Conservation (phyloP, 2,329 filamentous ascomycete genomes). For the Anisogramma anomala region DNA sequence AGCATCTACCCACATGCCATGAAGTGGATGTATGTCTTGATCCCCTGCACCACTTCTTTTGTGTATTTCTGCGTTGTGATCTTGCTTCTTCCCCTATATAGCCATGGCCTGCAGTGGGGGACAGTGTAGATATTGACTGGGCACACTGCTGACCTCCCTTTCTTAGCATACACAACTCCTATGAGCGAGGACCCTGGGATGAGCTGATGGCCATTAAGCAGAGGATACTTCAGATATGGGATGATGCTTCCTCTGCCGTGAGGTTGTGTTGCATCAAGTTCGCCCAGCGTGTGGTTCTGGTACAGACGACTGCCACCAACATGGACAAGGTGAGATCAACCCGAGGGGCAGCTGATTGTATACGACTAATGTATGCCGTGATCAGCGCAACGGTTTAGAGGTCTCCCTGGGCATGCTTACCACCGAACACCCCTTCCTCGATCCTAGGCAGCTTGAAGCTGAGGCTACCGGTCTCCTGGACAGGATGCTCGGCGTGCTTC, state of each 20-base stretch:
- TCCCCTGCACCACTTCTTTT: not conserved
- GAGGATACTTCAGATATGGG: constrained; percentile 81
- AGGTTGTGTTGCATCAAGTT: constrained; percentile 97
- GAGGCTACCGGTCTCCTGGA: constrained; percentile 87
- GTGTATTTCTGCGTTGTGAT: not conserved
- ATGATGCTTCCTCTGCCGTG: constrained; percentile 61
- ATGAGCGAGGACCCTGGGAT: constrained; percentile 75
- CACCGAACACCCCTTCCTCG: constrained; percentile 67
- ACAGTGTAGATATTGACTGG: too few relatives aligned
- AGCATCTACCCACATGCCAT: constrained; percentile 90
- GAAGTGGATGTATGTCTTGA: constrained; percentile 75
- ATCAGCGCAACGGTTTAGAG: constrained; percentile 61
- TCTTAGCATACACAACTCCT: constrained; percentile 72
- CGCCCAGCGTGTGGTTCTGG: constrained; percentile 81
- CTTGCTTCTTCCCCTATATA: not conserved
- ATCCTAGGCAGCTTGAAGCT: constrained; percentile 73
- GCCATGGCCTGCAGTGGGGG: too few relatives aligned
- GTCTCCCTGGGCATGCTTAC: constrained; percentile 81
- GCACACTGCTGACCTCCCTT: constrained; percentile 2
- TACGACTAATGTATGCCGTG: not conserved
- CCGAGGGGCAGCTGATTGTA: constrained; percentile 21
- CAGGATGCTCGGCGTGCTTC: constrained; percentile 70
- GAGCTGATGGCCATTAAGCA: constrained; percentile 81
- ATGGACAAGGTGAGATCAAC: constrained; percentile 41
- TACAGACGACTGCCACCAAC: constrained; percentile 75